These are phyloP conservation scores for Solanum megistacrolobum DNA, from an alignment of 257 asterid species.

Conservation along the genomic window DNA sequence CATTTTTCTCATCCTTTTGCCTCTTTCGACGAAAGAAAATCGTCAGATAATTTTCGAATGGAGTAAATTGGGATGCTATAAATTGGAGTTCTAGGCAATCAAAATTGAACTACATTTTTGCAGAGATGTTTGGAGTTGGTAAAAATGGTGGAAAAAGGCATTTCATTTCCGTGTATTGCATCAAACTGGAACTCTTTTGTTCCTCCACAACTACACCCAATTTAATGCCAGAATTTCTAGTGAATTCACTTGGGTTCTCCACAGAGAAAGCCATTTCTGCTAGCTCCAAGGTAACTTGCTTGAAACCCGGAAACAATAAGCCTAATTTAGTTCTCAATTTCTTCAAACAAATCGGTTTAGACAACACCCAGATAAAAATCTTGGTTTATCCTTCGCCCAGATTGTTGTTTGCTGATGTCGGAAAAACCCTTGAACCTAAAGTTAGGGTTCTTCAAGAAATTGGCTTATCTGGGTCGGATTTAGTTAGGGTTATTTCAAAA, in stretches of 20 bases:
- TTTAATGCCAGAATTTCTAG: slow-evolving; percentile 7
- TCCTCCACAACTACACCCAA: not conserved
- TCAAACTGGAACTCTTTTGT: not conserved
- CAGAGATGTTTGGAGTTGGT: not conserved
- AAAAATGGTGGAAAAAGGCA: not conserved
- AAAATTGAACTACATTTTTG: not conserved
- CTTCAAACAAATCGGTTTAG: slow-evolving; percentile 13
- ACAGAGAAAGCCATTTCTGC: slow-evolving; percentile 8
- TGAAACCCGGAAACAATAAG: not conserved
- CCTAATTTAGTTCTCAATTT: slow-evolving; percentile 9
- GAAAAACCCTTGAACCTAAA: slow-evolving; percentile 15
- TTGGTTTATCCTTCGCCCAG: not conserved
- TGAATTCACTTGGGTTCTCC: slow-evolving; percentile 12
- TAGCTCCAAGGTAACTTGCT: not conserved
- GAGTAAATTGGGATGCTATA: not conserved
- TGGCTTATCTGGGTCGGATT: slow-evolving; percentile 9
- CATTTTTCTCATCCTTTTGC: not conserved
- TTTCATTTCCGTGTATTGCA: not conserved
- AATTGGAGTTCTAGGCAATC: not conserved
- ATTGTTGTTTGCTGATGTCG: slow-evolving; percentile 1
- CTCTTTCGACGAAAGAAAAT: not conserved
- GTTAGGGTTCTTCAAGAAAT: not conserved
- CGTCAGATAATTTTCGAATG: not conserved
- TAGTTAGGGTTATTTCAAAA: not conserved
- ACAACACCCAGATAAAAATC: slow-evolving; percentile 8